Evolutionary conservation across 768 basidiomycete genomes (phyloP).

Genomic region (Pulveroboletus sp.): DNA sequence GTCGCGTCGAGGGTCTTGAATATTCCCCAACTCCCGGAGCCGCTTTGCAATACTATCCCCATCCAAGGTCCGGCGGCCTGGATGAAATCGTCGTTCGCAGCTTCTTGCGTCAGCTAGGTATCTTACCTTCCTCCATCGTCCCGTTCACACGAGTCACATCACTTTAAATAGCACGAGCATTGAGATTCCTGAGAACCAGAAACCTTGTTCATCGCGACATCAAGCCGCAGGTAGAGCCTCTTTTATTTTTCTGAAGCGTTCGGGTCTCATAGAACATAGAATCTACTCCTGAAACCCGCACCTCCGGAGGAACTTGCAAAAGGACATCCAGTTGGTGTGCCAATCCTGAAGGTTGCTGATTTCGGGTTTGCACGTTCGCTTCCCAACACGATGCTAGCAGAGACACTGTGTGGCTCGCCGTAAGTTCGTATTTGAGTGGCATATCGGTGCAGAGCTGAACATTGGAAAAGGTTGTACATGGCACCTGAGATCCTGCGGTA

Average conservation of each 20-base stretch:
- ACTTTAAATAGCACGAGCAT: conserved; percentile 68
- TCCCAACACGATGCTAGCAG: no score
- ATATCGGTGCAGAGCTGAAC: conserved; percentile 1
- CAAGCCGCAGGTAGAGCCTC: conserved; percentile 72
- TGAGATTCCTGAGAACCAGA: conserved; percentile 84
- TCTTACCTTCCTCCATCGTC: conserved; percentile 14
- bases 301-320: conserved; percentile 72
- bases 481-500: conserved; percentile 96
- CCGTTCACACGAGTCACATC: neutral
- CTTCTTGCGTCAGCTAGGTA: conserved; percentile 87
- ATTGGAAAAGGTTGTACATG: conserved; percentile 78
- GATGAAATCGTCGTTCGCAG: conserved; percentile 88
- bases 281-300: conserved; percentile 84
- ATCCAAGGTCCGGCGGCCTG: conserved; percentile 86
- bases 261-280: conserved; percentile 42
- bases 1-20: conserved; percentile 83
- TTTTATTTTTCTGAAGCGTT: neutral
- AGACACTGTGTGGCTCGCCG: conserved; percentile 97
- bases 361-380: conserved; percentile 96
- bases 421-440: conserved; percentile 41
- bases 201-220: conserved; percentile 96
- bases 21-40: conserved; percentile 67
- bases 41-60: conserved; percentile 80
- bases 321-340: conserved; percentile 89
- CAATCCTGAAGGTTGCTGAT: conserved; percentile 94